Conservation (phyloP, 805 yeast genomes). For the Debaryomyces maramus region DNA sequence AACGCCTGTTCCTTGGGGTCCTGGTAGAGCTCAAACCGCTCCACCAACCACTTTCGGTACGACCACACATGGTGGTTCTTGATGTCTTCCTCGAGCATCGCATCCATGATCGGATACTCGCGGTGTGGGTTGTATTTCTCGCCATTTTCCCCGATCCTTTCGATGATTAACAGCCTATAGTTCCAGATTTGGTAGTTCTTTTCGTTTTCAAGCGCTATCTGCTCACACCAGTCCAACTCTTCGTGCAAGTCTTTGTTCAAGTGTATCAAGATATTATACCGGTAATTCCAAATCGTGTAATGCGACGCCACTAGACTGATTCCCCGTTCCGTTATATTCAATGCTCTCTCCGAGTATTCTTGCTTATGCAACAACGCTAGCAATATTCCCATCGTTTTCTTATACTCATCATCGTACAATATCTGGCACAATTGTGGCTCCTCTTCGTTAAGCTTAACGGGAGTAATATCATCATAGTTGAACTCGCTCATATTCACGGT, state of each 20-base stretch:
- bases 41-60: slow-evolving; percentile 80
- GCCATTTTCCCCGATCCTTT: slow-evolving; percentile 23
- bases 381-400: slow-evolving; percentile 56
- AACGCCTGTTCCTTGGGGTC: slow-evolving; percentile 52
- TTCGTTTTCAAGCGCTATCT: slow-evolving; percentile 69
- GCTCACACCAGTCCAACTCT: slow-evolving; percentile 81
- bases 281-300: slow-evolving; percentile 84
- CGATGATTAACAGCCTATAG: slow-evolving; percentile 70
- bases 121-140: slow-evolving; percentile 40
- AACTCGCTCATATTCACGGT: slow-evolving; percentile 6
- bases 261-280: slow-evolving; percentile 51
- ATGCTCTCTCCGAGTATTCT: slow-evolving; percentile 72
- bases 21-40: slow-evolving; percentile 48
- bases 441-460: slow-evolving; percentile 43
- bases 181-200: slow-evolving; percentile 99
- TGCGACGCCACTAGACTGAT: slow-evolving; percentile 81
- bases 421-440: slow-evolving; percentile 59
- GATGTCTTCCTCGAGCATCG: slow-evolving; percentile 73
- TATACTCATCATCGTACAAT: slow-evolving; percentile 72
- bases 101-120: slow-evolving; percentile 65
- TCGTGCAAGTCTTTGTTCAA: slow-evolving; percentile 39
- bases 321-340: slow-evolving; percentile 61
- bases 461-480: slow-evolving; percentile 44
- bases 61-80: slow-evolving; percentile 98
- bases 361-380: slow-evolving; percentile 56